phyloP scores from a whole-genome alignment of 192 early-diverging fungal genomes.

The Coemansia sp. region DNA sequence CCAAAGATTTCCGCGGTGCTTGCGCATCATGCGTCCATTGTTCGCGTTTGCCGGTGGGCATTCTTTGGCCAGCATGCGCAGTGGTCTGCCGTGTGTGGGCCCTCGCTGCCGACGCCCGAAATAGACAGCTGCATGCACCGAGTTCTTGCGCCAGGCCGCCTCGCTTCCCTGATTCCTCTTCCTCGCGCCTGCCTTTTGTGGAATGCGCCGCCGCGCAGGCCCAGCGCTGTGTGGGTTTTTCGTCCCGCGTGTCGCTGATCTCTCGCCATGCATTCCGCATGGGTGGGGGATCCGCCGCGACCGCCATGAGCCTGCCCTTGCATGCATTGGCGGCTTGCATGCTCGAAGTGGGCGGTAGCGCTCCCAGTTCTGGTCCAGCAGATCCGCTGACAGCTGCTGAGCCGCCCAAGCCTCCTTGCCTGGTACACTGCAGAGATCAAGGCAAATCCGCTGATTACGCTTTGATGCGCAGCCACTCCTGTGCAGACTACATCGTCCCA shows the following conservation, averaged over 20 bases:
- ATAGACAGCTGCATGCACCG: constrained; percentile 7
- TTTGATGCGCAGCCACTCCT: constrained; percentile 24
- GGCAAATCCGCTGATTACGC: neutral
- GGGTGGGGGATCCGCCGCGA: constrained; percentile 1
- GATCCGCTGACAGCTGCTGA: neutral
- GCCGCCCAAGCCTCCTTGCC: neutral
- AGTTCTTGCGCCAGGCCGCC: neutral
- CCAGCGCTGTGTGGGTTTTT: neutral
- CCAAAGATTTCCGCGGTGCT: neutral
- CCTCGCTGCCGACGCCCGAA: neutral
- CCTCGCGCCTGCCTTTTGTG: constrained; percentile 6
- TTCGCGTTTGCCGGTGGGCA: neutral
- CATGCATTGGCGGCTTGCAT: neutral
- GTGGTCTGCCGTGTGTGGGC: too few species aligned
- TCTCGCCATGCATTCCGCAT: constrained; percentile 15
- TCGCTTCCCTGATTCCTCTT: constrained; percentile 15
- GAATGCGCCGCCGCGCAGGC: neutral
- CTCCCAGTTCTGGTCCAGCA: neutral
- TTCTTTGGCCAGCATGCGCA: neutral
- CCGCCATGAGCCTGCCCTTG: neutral
- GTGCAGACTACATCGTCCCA: neutral
- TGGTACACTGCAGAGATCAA: constrained; percentile 1
- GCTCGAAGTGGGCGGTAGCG: neutral
- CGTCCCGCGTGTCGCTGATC: constrained; percentile 17
- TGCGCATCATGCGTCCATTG: constrained; percentile 3